Percentiles rank a stretch among this genome's conserved stretches.
phyloP scores from a whole-genome alignment of 108 stramenopile genomes.

The Skeletonema menzelii region DNA sequence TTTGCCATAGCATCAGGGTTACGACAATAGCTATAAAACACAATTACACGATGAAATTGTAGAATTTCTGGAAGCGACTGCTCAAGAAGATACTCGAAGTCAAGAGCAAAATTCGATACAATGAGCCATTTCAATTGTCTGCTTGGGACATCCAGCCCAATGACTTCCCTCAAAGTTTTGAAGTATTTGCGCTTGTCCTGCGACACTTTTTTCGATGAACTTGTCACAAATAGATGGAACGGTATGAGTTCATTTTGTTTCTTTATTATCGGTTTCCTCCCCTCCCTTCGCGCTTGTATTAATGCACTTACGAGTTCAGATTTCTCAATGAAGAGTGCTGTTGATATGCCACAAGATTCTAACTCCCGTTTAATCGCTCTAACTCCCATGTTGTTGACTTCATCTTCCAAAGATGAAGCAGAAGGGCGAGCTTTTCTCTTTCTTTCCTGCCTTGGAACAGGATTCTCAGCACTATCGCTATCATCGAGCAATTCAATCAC shows the following conservation, averaged over 20 bases:
- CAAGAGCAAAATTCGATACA: conserved; percentile 63
- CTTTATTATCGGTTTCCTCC: background rate
- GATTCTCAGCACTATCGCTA: background rate
- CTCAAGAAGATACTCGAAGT: conserved; percentile 58
- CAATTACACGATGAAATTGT: conserved; percentile 50
- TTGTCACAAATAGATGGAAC: conserved; percentile 23
- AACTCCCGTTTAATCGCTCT: background rate
- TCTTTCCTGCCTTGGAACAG: background rate
- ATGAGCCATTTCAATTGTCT: conserved; percentile 56
- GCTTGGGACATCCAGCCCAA: conserved; percentile 48
- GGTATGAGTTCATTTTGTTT: conserved; percentile 11
- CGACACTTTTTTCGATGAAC: background rate
- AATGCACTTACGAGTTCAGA: background rate
- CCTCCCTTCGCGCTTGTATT: background rate
- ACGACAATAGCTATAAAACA: conserved; percentile 53
- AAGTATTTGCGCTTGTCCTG: conserved; percentile 21
- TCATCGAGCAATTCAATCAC: conserved; percentile 2
- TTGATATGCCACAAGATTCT: background rate
- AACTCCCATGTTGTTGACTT: background rate
- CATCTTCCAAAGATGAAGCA: background rate
- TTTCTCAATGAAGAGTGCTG: background rate
- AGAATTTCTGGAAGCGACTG: conserved; percentile 56
- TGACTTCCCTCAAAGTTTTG: conserved; percentile 60
- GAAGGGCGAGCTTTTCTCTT: conserved; percentile 3
- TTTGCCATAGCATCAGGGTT: background rate